Base-by-base conservation (phyloP, 1,284 basidiomycete species). In the Farysia itapuensis region DNA sequence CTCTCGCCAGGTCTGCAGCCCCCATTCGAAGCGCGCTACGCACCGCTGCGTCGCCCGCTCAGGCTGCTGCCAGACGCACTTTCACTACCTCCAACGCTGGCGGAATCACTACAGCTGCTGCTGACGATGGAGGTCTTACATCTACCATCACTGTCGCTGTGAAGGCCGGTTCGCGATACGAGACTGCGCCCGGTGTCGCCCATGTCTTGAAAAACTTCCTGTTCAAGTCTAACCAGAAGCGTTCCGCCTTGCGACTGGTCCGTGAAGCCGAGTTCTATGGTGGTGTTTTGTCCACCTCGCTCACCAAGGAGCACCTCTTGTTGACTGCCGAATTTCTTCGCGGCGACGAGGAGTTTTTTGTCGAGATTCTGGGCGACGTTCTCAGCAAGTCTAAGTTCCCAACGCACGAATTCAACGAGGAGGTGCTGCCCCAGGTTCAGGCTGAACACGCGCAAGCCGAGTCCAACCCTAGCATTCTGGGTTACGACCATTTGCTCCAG, bases 181-280 rank as follows among this genome's bases (percentile, higher is more conserved):
- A 71, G 57, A 30, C 53, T 4, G 45, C 47, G 26, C 67, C 70
- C 29, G 70, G 70, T 59, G 63, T 61, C 21, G 70, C 70, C 15
- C 67, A 69, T 44, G 64, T 57, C 11, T 39, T 69, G 21, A 69
- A 69, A 53, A 64, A 60, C 65, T 72, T 53, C 59, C 56, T 67
- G 35, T 75, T 76, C 72, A 68, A 69, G 59, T 73, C 72, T 26
- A 76, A 67, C 45, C 58, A 64, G 39, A 63, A 67, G 65, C 86
- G 90, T 67, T 94, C 93, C 38, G 87, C 91, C 39, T 82, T 99
- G 77, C 89, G 88, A 63, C 90, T 89, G 35, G 85, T 93, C 60
- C 86, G 94, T 64, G 91, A 96, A 79, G 85, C 89, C 52, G 94
- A 98, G 80, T 83, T 96, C 43, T 89, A 90, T 78, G 95, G 94